Evolutionary conservation across 192 early-diverging fungal species (phyloP), one percentile per base, ranked within the genome.

Genomic region (Allomyces macrogynus): DNA sequence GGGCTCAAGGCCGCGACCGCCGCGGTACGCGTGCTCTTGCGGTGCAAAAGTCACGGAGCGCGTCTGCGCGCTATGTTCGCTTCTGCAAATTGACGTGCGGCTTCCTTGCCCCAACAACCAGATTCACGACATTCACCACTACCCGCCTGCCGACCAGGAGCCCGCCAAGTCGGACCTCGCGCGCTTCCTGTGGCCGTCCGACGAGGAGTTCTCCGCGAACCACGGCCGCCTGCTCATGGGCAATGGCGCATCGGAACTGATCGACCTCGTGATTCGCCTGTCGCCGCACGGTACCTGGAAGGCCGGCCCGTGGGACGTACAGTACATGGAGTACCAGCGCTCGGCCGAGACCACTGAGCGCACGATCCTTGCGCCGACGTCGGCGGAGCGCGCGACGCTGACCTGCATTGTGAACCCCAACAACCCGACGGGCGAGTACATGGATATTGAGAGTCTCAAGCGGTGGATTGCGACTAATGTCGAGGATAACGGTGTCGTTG

Each of bases 311-410:
- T 90, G 87, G 81, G 75, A 76, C 65, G 82, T 83, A 12, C 25
- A 88, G 80, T 93, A 93, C 76, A 89, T 90, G 71, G 91, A 93
- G 72, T 93, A 93, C 72, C 84, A 93, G 71, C 74, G 91, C 25
- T 87, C 87, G 7, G 91, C 91, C 60, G 80, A 78, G 71, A 86
- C 87, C 63, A 85, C 89, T 69, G 76, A 78, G 23, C 83, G 82
- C 62, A 77, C 75, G 24, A 78, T 93, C 65, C 78, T 93, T 40
- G 43, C 74, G 1, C 75, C 81, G 32, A 73, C 76, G 24, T 72
- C 81, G 24, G 40, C 68, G 1, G 81, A 80, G 43, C 78, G 75
- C 62, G 87, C 87, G 20, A 80, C 82, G 54, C 81, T 92, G 61
- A 77, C 81, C 0, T 91, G 89, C 70, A 80, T 92, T 64, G 90